Evolutionary conservation across 768 basidiomycete species (phyloP).

Genomic region (Myochromella boudieri): DNA sequence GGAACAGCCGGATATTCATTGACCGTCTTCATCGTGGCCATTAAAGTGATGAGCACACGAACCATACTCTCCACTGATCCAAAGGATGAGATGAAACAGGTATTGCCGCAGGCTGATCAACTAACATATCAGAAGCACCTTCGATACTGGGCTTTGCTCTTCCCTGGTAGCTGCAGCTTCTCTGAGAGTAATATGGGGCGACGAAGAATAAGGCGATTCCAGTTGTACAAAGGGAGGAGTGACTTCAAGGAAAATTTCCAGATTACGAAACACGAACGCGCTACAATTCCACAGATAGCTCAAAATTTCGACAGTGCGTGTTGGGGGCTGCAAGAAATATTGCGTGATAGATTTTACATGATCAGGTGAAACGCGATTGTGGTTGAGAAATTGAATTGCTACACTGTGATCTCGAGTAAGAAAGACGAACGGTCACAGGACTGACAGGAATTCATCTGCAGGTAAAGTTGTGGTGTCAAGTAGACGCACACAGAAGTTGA

Average conservation of each 20-base stretch:
- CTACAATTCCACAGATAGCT: constrained; percentile 76
- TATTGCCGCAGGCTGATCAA: constrained; percentile 37
- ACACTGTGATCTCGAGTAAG: constrained; percentile 72
- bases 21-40: constrained; percentile 53
- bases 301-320: constrained; percentile 62
- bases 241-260: constrained; percentile 71
- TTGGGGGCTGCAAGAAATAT: constrained; percentile 74
- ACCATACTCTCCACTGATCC: constrained; percentile 58
- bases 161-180: constrained; percentile 27
- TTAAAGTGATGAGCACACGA: constrained; percentile 68
- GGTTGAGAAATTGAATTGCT: constrained; percentile 67
- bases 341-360: constrained; percentile 85
- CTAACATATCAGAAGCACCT: constrained; percentile 53
- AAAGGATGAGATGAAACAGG: constrained; percentile 19
- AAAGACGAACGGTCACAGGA: constrained; percentile 79
- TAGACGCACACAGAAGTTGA: constrained; percentile 76
- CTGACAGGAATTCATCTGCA: constrained; percentile 80
- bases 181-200: constrained; percentile 61
- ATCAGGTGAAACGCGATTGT: constrained; percentile 59
- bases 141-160: constrained; percentile 24
- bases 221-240: constrained; percentile 73
- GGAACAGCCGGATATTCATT: constrained; percentile 27
- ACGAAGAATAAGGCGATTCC: constrained; percentile 56
- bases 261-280: constrained; percentile 80
- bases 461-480: constrained; percentile 63